phyloP scores from a whole-genome alignment of 2,329 filamentous ascomycete genomes.

The Xylariales sp. region DNA sequence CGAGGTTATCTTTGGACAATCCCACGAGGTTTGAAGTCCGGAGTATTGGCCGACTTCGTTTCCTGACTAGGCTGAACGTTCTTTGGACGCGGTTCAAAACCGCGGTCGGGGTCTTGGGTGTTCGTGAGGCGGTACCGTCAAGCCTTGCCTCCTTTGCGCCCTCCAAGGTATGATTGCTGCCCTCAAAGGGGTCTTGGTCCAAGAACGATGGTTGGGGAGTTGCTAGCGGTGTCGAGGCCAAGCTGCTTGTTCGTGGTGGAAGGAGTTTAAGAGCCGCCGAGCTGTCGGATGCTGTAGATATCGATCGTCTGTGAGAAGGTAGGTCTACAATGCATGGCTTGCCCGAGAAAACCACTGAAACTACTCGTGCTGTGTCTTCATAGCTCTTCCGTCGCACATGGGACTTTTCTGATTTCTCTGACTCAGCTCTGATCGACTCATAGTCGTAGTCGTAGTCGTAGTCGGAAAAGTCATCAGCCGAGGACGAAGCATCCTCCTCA shows the following conservation, averaged over 20 bases:
- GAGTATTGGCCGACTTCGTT: slow-evolving; percentile 49
- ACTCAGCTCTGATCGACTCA: slow-evolving; percentile 38
- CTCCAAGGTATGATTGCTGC: slow-evolving; percentile 30
- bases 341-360: slow-evolving; percentile 55
- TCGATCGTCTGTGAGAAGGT: slow-evolving; percentile 35
- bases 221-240: slow-evolving; percentile 25
- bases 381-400: slow-evolving; percentile 34
- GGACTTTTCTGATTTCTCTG: slow-evolving; percentile 25
- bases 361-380: slow-evolving; percentile 52
- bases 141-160: slow-evolving; percentile 17
- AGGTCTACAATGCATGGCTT: slow-evolving; percentile 56
- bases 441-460: slow-evolving; percentile 45
- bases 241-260: slow-evolving; percentile 40
- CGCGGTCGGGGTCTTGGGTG: slow-evolving; percentile 40
- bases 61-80: slow-evolving; percentile 49
- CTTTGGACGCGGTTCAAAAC: slow-evolving; percentile 45
- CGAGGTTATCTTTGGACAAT: slow-evolving; percentile 30
- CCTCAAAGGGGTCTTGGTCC: slow-evolving; percentile 49
- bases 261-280: slow-evolving; percentile 23
- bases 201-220: slow-evolving; percentile 44
- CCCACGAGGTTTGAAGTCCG: slow-evolving; percentile 24
- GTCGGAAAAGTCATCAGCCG: slow-evolving; percentile 56
- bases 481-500: slow-evolving; percentile 61
- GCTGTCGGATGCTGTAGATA: slow-evolving; percentile 29
- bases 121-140: slow-evolving; percentile 26